Evolutionary conservation across 1,139 yeast genomes (phyloP).

Genomic region (Kodamaea ohmeri): DNA sequence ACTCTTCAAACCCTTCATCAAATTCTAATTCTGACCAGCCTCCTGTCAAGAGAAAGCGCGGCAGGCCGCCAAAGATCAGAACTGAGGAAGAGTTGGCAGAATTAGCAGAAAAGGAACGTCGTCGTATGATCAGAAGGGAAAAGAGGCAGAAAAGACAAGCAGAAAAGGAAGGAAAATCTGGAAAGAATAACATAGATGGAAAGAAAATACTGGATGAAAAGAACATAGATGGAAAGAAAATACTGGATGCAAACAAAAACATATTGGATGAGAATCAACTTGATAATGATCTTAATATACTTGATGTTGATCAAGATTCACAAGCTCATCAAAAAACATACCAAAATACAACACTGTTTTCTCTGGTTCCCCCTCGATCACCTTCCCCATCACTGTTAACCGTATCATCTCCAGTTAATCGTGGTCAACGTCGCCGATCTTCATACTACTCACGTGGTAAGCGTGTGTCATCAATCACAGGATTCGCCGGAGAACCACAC

Average conservation of each 20-base stretch:
- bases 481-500: slow-evolving; percentile 68
- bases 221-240: too few species aligned
- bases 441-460: slow-evolving; percentile 63
- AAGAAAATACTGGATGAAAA: too few species aligned
- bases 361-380: too few species aligned
- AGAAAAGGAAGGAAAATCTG: background rate
- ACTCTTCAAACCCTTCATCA: too few species aligned
- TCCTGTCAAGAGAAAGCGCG: slow-evolving; percentile 1
- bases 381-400: background rate
- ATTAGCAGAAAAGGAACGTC: slow-evolving; percentile 1
- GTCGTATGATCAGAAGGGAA: slow-evolving; percentile 1
- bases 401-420: background rate
- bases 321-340: too few species aligned
- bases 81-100: slow-evolving; percentile 2
- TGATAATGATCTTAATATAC: too few species aligned
- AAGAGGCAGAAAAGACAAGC: background rate
- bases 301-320: too few species aligned
- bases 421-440: slow-evolving; percentile 36
- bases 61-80: background rate
- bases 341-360: too few species aligned
- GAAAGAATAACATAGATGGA: too few species aligned
- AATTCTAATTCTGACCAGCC: background rate
- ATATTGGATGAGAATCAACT: too few species aligned
- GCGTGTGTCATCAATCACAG: slow-evolving; percentile 70
- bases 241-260: too few species aligned